phyloP scores from a whole-genome alignment of 495 filamentous ascomycete genomes.

The Talaromyces adpressus region DNA sequence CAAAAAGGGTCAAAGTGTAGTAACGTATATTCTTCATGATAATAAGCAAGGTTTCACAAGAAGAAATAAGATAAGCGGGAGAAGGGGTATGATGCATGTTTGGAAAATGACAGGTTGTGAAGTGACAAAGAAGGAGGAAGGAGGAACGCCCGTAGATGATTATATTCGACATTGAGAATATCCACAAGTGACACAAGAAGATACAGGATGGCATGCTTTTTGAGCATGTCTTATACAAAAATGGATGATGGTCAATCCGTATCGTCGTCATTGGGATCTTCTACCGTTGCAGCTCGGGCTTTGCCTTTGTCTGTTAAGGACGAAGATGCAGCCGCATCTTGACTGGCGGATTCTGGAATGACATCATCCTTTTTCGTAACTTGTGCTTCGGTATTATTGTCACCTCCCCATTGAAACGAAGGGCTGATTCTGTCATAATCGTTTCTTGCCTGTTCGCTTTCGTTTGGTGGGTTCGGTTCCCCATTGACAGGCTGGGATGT shows the following conservation, averaged over 20 bases:
- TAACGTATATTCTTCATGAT: background rate
- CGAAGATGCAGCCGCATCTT: conserved; percentile 1
- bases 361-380: background rate
- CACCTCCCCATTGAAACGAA: background rate
- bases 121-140: background rate
- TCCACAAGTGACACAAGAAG: background rate
- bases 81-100: background rate
- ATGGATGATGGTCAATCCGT: conserved; percentile 3
- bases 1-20: background rate
- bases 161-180: background rate
- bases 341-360: background rate
- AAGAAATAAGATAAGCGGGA: background rate
- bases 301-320: conserved; percentile 32
- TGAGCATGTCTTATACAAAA: background rate
- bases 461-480: background rate
- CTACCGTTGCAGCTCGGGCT: conserved; percentile 39
- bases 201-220: background rate
- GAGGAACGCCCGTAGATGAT: background rate
- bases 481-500: background rate
- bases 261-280: conserved; percentile 39
- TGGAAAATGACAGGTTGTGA: background rate
- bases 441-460: background rate
- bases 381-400: background rate
- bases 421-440: background rate
- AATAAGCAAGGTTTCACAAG: background rate